Base-by-base conservation (phyloP, 2,329 filamentous ascomycete species). In the Calcarisporium arbuscula region DNA sequence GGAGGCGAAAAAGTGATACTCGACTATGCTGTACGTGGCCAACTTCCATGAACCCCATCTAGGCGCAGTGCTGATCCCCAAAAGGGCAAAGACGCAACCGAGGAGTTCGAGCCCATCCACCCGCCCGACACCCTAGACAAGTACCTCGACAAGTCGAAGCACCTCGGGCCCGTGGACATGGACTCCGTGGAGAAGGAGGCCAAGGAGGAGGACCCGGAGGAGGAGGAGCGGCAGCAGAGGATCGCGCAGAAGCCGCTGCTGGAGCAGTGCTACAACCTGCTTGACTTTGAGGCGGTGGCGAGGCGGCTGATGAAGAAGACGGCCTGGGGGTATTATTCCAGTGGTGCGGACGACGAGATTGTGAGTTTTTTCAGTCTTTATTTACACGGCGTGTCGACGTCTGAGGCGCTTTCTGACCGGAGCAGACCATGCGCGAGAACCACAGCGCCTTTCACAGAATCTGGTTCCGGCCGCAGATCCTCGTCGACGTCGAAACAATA, bases 251-350 rank as follows among this genome's bases (percentile, higher is more conserved):
- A 88, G 78, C 89, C 89, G 1, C 67, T 80, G 30, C 67, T 95
- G 40, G 81, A 85, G 46, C 84, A 94, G 57, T 95, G 88, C 68
- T 95, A 89, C 62, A 95, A 95, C 57, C 64, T 95, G 41, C 77
- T 92, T 65, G 92, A 98, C 64, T 98, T 98, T 58, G 92, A 98
- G 70, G 80, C 86, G 4, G 90, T 96, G 22, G 92, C 92, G 5
- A 80, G 82, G 50, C 71, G 78, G 25, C 78, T 94, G 37, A 95
- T 96, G 90, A 95, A 94, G 74, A 94, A 85, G 67, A 83, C 82
- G 2, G 90, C 90, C 0, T 98, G 92, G 92, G 92, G 85, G 18
- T 98, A 98, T 66, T 98, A 98, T 61, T 95, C 87, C 1, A 92
- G 85, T 53, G 90, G 86, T 37, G 87, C 90, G 0, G 62, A 66